Percentiles rank a stretch among this genome's conserved stretches.
phyloP scores from a whole-genome alignment of 768 basidiomycete genomes.

The Suillus subalutaceus region DNA sequence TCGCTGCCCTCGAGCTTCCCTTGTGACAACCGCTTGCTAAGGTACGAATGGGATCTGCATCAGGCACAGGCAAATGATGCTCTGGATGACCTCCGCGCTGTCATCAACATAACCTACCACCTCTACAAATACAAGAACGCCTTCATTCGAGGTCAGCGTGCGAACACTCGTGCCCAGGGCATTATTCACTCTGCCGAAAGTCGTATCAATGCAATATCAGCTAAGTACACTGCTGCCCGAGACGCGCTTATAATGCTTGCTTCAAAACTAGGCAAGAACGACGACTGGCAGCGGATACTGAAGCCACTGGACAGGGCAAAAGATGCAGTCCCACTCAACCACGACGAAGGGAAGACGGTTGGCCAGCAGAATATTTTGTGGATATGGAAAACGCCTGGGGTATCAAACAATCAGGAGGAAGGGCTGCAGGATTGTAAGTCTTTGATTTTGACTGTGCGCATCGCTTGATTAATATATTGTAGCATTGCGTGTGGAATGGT shows the following conservation, averaged over 20 bases:
- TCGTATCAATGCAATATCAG: no score
- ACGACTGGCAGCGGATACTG: not conserved
- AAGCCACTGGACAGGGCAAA: not conserved
- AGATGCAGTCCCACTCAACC: not conserved
- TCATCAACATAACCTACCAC: constrained; percentile 5
- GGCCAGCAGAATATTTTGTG: not conserved
- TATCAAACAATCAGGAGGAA: no score
- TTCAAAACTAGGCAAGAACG: no score
- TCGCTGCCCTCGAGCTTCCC: not conserved
- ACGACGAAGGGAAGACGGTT: not conserved
- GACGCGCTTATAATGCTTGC: no score
- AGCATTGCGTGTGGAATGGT: no score
- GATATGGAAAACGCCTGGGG: not conserved
- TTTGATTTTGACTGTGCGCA: no score
- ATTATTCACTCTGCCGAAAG: no score
- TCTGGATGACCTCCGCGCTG: not conserved
- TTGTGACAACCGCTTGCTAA: not conserved
- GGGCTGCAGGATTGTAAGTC: no score
- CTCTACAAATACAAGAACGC: not conserved
- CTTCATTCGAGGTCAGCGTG: not conserved
- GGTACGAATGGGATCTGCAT: not conserved
- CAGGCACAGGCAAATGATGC: not conserved
- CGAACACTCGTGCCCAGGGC: not conserved
- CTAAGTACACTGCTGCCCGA: no score
- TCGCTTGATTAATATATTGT: no score